phyloP scores from a whole-genome alignment of 1,139 yeast species.

The Geotrichum siamense region DNA sequence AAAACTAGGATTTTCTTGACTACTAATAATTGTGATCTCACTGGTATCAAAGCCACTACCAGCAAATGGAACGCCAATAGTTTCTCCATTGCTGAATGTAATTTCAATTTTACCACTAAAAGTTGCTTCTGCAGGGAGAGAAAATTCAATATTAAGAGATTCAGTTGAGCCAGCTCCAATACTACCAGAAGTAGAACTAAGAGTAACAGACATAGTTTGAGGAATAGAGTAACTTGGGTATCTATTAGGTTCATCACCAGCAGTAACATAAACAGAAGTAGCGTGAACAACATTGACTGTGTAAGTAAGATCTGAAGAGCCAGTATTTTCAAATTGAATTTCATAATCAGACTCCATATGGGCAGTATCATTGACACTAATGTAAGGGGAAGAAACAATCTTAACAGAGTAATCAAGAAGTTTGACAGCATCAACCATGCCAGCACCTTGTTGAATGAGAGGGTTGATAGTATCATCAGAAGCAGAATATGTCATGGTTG shows the following conservation, averaged over 20 bases:
- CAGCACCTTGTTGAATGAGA: conserved; percentile 25
- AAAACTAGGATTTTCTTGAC: too few relatives aligned
- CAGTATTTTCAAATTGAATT: conserved; percentile 19
- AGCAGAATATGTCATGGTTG: conserved; percentile 12
- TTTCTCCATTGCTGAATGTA: conserved; percentile 7
- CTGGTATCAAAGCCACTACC: conserved; percentile 10
- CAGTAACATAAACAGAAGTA: conserved; percentile 7
- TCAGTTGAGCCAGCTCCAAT: conserved; percentile 7
- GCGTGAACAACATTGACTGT: conserved; percentile 14
- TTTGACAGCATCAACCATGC: conserved; percentile 34
- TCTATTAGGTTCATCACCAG: neutral
- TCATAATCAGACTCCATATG: conserved; percentile 15
- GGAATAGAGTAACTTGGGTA: conserved; percentile 8
- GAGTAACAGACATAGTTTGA: neutral
- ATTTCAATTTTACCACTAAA: conserved; percentile 12
- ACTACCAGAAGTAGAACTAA: neutral
- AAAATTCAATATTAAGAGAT: neutral
- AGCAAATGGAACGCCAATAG: conserved; percentile 13
- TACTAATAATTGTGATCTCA: neutral
- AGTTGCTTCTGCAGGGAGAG: neutral
- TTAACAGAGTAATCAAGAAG: conserved; percentile 34
- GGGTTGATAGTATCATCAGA: conserved; percentile 16
- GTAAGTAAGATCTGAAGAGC: conserved; percentile 17
- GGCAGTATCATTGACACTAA: conserved; percentile 22
- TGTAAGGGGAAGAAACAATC: conserved; percentile 17